Base-by-base conservation (phyloP, 2,329 filamentous ascomycete genomes). In the Fusarium veterinarium region DNA sequence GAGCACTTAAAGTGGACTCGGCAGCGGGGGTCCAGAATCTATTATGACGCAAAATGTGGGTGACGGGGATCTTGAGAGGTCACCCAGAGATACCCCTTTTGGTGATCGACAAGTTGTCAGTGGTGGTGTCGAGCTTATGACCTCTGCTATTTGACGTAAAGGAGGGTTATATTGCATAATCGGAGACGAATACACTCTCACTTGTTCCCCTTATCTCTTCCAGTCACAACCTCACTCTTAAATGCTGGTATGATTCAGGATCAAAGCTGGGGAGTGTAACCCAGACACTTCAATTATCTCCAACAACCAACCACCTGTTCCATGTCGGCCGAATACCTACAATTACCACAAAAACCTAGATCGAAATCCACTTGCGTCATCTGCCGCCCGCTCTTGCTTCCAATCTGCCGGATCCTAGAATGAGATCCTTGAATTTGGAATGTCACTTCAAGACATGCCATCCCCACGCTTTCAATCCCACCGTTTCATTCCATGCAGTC, bases 401-500 rank as follows among this genome's bases (percentile, higher is more conserved):
- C 23, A 25, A 25, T 25, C 23, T 64, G 35, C 57, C 44, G 49
- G 58, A 38, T 69, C 52, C 64, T 57, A 52, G 30, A 69, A 31
- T 49, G 55, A 45, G 48, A 69, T 69, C 48, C 60, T 40, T 60
- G 60, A 19, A 45, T 56, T 59, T 48, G 23, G n/a, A 59, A 69
- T 60, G 58, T 58, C 58, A 69, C 58, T 35, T 38, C 35, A 20
- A 69, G 40, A 64, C 58, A 52, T 68, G 38, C 46, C 59, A 69
- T 60, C 60, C 67, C 67, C 66, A 70, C 66, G 67, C 64, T 69
- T 49, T 38, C 62, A 42, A 45, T 58, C 28, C 64, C 20, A n/a
- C 42, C 44, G 40, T 44, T 35, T 17, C 31, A 59, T 48, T 40
- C 41, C 37, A 49, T 37, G 23, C 46, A 40, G 49, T 28, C 23